A percentile compares a stretch with the other conserved stretches of the same genome.
Conservation (phyloP, 495 filamentous ascomycete genomes). For the Aspergillus ellipticus region DNA sequence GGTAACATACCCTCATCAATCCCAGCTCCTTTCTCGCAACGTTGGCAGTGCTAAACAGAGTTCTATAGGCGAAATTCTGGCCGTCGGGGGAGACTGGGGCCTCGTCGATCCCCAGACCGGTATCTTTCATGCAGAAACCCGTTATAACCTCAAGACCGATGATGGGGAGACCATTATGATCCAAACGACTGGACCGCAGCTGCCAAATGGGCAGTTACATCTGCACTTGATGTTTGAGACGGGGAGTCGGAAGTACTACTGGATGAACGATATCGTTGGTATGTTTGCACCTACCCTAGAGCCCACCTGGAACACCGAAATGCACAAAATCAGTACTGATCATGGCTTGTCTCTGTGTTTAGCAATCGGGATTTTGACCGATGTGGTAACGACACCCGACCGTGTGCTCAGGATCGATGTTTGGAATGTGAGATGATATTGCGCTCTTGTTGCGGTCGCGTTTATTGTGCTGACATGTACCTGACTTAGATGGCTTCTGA, state of each 20-base stretch:
- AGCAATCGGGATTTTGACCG: constrained; percentile 10
- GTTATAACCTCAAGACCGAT: constrained; percentile 30
- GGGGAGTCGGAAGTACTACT: constrained; percentile 28
- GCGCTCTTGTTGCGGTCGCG: background rate
- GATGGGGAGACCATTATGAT: constrained; percentile 29
- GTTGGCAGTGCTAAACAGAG: background rate
- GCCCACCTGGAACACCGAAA: too few relatives aligned
- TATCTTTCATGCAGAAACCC: constrained; percentile 31
- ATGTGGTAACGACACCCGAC: constrained; percentile 1
- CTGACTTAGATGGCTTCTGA: background rate
- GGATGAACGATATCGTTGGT: constrained; percentile 35
- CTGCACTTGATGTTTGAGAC: constrained; percentile 27
- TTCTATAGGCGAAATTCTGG: constrained; percentile 22
- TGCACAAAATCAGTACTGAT: too few relatives aligned
- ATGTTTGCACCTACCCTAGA: too few relatives aligned
- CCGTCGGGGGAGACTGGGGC: constrained; percentile 35
- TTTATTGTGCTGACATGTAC: background rate
- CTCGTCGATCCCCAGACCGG: constrained; percentile 22
- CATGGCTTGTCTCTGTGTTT: too few relatives aligned
- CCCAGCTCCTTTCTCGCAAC: background rate
- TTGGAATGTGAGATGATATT: constrained; percentile 26
- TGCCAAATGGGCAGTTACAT: constrained; percentile 24
- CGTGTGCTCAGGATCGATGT: constrained; percentile 29
- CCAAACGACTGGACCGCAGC: constrained; percentile 23
- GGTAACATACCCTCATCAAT: constrained; percentile 4